A percentile compares a stretch with the other conserved stretches of the same genome.
phyloP scores from a whole-genome alignment of 768 basidiomycete species.

The Naematelia encephala region DNA sequence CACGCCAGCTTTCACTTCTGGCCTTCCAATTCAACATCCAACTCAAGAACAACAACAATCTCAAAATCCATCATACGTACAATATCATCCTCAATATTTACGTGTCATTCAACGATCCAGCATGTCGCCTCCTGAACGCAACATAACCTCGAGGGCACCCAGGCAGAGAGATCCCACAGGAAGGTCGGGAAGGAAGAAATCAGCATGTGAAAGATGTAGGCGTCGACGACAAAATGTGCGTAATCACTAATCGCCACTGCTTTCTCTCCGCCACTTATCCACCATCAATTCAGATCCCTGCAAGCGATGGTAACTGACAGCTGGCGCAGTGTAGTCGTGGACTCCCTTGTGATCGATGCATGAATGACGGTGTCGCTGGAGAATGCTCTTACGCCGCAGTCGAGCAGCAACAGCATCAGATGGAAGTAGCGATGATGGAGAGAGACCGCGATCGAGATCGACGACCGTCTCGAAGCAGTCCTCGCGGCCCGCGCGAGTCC shows the following conservation, averaged over 20 bases:
- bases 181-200: not conserved
- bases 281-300: not conserved
- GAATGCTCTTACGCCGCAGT: not conserved
- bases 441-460: not conserved
- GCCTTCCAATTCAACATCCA: not conserved
- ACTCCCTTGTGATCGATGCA: not conserved
- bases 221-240: not conserved
- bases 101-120: not conserved
- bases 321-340: not conserved
- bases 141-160: not conserved
- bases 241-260: not conserved
- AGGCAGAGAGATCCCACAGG: not conserved
- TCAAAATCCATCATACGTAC: not conserved
- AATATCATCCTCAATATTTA: not conserved
- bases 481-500: not conserved
- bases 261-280: not conserved
- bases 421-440: not conserved
- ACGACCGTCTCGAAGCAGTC: not conserved
- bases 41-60: not conserved
- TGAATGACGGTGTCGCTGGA: not conserved
- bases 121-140: not conserved
- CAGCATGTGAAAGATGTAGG: not conserved
- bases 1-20: not conserved
- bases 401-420: not conserved
- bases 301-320: not conserved